Evolutionary conservation across 805 yeast genomes (phyloP), one percentile per base, ranked within the genome.

Genomic region (Yarrowia sp.): DNA sequence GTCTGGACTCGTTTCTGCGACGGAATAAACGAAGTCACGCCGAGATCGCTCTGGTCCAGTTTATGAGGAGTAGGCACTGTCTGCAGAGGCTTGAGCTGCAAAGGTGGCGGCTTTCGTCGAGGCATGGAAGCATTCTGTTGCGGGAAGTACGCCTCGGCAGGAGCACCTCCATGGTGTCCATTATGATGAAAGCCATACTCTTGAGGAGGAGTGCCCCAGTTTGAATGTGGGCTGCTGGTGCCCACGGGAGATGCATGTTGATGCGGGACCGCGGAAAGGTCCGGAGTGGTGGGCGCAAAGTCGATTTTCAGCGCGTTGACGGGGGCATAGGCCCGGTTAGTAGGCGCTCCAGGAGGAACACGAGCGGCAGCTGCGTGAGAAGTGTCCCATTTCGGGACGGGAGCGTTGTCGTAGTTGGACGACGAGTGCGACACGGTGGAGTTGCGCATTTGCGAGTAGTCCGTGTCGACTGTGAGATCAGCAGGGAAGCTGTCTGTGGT

Each of bases 41-140:
- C 69, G 11, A 65, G 51, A 53, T 67, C 71, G 18, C 31, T n/a
- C 48, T 69, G 71, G 7, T 66, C 67, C 13, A 71, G 64, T 38
- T 61, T 65, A 48, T 71, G 72, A 8, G 73, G 72, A 5, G 66
- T 67, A 3, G 73, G 72, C 33, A 71, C 64, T 14, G 66, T 41
- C 15, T 68, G 45, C 51, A 71, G 64, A 28, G 67, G 64, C 42
- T 43, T 43, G 35, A 58, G 51, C 43, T 43, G 64, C 32, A 44
- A n/a, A n/a, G 64, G 64, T 35, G 64, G 64, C 14, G 51, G 51
- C 39, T 42, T 42, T n/a, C 51, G 33, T 1, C 42, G 36, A 11
- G 61, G 47, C 36, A 10, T 8, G 15, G 61, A 31, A 3, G 22
- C 45, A 1, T 3, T 39, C 8, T 53, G 36, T 18, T 33, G 60